Evolutionary conservation across 192 early-diverging fungal genomes (phyloP).

Genomic region (Kappamyces sp.): DNA sequence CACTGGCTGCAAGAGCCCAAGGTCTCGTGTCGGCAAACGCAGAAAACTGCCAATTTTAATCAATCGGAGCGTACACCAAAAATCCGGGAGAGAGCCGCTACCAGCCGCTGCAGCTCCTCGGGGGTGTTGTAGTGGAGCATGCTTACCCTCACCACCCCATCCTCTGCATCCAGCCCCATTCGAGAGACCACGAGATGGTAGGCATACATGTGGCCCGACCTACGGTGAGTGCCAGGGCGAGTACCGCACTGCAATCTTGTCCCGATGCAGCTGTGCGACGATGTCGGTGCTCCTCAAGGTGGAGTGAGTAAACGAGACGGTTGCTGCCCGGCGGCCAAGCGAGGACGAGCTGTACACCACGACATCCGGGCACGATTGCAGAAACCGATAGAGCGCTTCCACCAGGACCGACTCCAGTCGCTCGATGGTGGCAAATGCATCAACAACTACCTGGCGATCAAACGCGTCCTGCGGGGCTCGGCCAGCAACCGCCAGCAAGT

Average conservation of each 20-base stretch:
- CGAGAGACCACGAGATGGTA: constrained; percentile 15
- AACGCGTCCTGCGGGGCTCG: constrained; percentile 4
- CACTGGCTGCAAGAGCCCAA: too few relatives aligned
- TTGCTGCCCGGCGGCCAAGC: neutral
- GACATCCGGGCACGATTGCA: neutral
- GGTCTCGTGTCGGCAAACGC: too few relatives aligned
- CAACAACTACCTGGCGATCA: constrained; percentile 1
- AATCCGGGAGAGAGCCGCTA: neutral
- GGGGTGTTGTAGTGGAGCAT: constrained; percentile 32
- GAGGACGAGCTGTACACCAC: neutral
- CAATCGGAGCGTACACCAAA: too few relatives aligned
- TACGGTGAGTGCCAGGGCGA: neutral
- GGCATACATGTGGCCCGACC: constrained; percentile 13
- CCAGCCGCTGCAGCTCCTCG: constrained; percentile 25
- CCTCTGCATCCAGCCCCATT: constrained; percentile 16
- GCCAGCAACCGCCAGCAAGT: neutral
- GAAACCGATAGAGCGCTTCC: constrained; percentile 2
- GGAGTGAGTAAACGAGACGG: neutral
- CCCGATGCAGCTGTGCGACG: neutral
- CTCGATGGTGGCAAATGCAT: constrained; percentile 5
- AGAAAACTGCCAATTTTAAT: too few relatives aligned
- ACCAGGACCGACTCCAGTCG: neutral
- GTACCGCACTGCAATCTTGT: neutral
- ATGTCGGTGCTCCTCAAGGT: neutral
- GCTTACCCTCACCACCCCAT: constrained; percentile 23